Base-by-base conservation (phyloP, 2,329 filamentous ascomycete genomes). In the Ascocoryne sarcoides region DNA sequence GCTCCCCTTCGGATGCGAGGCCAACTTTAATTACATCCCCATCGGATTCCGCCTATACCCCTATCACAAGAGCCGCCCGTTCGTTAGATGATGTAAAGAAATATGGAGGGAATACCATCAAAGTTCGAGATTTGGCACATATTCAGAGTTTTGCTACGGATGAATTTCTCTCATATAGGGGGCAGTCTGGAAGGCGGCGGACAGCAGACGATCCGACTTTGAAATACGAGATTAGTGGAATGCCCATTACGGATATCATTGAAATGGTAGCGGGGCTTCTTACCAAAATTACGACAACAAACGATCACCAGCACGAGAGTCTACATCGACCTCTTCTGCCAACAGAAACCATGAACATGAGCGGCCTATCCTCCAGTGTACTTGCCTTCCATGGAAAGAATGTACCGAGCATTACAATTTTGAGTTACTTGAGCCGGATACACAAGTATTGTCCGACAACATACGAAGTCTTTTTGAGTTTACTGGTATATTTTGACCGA, bases 371-470 rank as follows among this genome's bases (percentile, higher is more conserved):
- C 50, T 84, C 68, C 50, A 84, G 70, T 40, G 90, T 98, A 3
- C 73, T 98, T 29, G 90, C 92, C 10, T 98, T 98, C 54, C 92
- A 98, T 58, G 92, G 92, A 51, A 96, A 95, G 66, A 98, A 98
- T 51, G 85, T 96, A 9, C 92, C 92, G 1, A 92, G 84, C 58
- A 98, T 98, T 55, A 95, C 89, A 15, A 96, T 98, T 46, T 69
- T 94, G 45, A 96, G 88, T 70, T 98, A 98, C 57, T 68, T 98
- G 39, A 90, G 82, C 55, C 81, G 92, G 45, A 96, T 98, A 60
- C 90, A 98, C 66, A 95, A 95, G 66, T 98, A 98, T 65, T 98
- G 92, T 57, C 92, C 92, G 0, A 96, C 92, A 4, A 96, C 92
- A 1, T 98, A 95, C 60, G 92, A 98, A 63, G 92, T 98, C 0